These are phyloP conservation scores for Trametopsis cervina DNA, from an alignment of 768 basidiomycete genomes.

Conservation along the genomic window DNA sequence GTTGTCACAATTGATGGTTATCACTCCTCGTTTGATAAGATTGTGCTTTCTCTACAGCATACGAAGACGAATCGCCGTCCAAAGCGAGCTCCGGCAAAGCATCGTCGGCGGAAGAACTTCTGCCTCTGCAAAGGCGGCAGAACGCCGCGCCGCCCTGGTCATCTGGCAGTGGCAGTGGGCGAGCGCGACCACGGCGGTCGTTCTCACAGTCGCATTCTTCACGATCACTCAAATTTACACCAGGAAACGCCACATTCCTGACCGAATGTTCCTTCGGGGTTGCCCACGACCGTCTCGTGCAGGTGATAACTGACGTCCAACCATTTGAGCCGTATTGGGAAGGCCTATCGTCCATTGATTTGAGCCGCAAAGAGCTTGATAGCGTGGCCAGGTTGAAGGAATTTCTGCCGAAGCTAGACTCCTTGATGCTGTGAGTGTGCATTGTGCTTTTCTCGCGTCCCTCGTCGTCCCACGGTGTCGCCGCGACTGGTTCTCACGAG, in stretches of 20 bases:
- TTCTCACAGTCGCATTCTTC: constrained; percentile 21
- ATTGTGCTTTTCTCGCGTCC: not conserved
- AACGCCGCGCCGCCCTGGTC: constrained; percentile 16
- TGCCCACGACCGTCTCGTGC: constrained; percentile 84
- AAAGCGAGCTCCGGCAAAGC: constrained; percentile 40
- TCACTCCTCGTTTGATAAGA: constrained; percentile 13
- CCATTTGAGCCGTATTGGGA: constrained; percentile 97
- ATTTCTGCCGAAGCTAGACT: constrained; percentile 78
- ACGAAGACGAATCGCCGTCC: constrained; percentile 47
- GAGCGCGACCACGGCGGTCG: constrained; percentile 24
- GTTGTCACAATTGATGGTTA: no score
- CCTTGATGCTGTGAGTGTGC: constrained; percentile 62
- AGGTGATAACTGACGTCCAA: constrained; percentile 90
- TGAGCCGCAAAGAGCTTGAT: constrained; percentile 66
- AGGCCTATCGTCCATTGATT: constrained; percentile 61
- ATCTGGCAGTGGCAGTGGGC: constrained; percentile 6
- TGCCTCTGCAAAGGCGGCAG: constrained; percentile 37
- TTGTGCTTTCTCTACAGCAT: constrained; percentile 26
- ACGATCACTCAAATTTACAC: constrained; percentile 3
- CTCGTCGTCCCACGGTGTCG: constrained; percentile 1
- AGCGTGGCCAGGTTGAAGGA: constrained; percentile 84
- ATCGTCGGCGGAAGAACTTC: constrained; percentile 39
- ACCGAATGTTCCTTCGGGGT: constrained; percentile 97
- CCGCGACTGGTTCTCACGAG: constrained; percentile 1
- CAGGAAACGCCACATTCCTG: constrained; percentile 60